phyloP scores from a whole-genome alignment of 371 early-diverging fungal genomes.

The Mucor racemosus region DNA sequence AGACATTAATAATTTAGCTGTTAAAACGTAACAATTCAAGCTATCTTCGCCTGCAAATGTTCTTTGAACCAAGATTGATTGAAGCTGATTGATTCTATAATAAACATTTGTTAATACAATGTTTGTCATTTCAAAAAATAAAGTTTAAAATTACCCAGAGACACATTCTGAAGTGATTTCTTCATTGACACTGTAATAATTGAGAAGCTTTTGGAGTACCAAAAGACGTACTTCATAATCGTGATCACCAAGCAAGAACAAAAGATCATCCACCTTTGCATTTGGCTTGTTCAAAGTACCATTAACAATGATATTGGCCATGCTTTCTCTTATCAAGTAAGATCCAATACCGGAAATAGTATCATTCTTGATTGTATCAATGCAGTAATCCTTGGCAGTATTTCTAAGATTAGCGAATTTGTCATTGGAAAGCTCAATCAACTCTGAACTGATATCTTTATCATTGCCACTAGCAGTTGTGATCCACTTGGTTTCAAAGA shows the following conservation, averaged over 20 bases:
- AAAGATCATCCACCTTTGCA: constrained; percentile 20
- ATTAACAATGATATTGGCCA: constrained; percentile 48
- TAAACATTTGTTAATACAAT: background rate
- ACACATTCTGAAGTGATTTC: background rate
- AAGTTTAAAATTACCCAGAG: background rate
- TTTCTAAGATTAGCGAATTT: constrained; percentile 3
- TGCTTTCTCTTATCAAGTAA: constrained; percentile 51
- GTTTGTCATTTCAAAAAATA: background rate
- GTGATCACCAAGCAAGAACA: constrained; percentile 38
- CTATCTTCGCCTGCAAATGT: constrained; percentile 57
- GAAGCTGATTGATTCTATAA: constrained; percentile 36
- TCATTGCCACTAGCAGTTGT: constrained; percentile 18
- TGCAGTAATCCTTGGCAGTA: constrained; percentile 1
- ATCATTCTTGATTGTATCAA: constrained; percentile 16
- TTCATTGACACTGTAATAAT: constrained; percentile 11
- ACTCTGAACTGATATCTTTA: constrained; percentile 10
- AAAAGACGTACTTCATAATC: constrained; percentile 69
- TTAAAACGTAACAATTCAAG: constrained; percentile 57
- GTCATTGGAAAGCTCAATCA: constrained; percentile 23
- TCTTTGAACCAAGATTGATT: constrained; percentile 48
- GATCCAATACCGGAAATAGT: constrained; percentile 47
- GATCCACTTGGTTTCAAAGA: constrained; percentile 55
- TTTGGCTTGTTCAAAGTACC: constrained; percentile 29
- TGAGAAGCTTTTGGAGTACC: constrained; percentile 47
- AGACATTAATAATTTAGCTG: constrained; percentile 46